These are phyloP conservation scores for Didymella sp. DNA, from an alignment of 2,329 filamentous ascomycete species.

Conservation along the genomic window DNA sequence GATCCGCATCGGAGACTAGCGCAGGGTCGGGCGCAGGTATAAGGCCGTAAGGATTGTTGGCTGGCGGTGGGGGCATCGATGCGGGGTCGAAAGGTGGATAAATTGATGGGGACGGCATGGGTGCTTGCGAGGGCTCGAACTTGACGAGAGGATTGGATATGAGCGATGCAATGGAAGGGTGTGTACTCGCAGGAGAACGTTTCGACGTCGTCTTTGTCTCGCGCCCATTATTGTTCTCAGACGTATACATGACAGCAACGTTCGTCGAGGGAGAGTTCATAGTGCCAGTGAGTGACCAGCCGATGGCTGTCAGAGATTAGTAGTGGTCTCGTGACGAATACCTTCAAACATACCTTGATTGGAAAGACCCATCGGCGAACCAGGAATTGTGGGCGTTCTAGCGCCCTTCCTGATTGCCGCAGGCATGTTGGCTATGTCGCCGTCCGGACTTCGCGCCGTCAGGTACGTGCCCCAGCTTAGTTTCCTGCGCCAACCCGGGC, in stretches of 20 bases:
- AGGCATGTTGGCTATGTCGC: slow-evolving; percentile 41
- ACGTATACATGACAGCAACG: slow-evolving; percentile 80
- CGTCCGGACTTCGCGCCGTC: slow-evolving; percentile 42
- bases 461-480: slow-evolving; percentile 54
- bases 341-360: slow-evolving; percentile 55
- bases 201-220: slow-evolving; percentile 32
- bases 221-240: slow-evolving; percentile 46
- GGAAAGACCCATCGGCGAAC: slow-evolving; percentile 58
- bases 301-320: slow-evolving; percentile 63
- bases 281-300: slow-evolving; percentile 86
- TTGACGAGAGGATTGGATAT: slow-evolving; percentile 37
- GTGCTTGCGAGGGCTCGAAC: slow-evolving; percentile 32
- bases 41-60: slow-evolving; percentile 29
- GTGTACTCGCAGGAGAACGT: slow-evolving; percentile 30
- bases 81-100: slow-evolving; percentile 36
- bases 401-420: slow-evolving; percentile 42
- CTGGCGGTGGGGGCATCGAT: slow-evolving; percentile 44
- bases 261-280: slow-evolving; percentile 86
- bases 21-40: slow-evolving; percentile 40
- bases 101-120: slow-evolving; percentile 32
- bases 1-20: slow-evolving; percentile 56
- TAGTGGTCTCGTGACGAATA: background rate
- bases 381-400: slow-evolving; percentile 42
- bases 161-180: slow-evolving; percentile 43
- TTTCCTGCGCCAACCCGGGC: slow-evolving; percentile 59